Percentiles rank a stretch among this genome's conserved stretches.
Evolutionary conservation across 2,329 filamentous ascomycete genomes (phyloP).

Genomic region (Neofusicoccum ribis): DNA sequence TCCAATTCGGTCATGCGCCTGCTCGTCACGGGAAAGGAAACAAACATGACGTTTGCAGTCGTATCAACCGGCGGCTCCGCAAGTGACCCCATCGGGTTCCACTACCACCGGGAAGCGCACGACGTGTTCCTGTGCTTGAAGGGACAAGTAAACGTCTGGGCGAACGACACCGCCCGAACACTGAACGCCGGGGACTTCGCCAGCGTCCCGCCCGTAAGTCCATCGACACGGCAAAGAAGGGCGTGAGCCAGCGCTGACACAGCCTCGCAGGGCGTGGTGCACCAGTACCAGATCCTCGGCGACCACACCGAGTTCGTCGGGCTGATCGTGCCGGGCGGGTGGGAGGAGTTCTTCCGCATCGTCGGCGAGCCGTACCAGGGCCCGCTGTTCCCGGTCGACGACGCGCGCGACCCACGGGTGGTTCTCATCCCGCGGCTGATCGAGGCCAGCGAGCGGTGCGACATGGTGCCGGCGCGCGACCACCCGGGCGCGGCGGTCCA

Average conservation of each 20-base stretch:
- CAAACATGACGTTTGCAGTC: constrained; percentile 52
- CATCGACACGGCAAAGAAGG: not conserved
- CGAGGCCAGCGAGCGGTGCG: constrained; percentile 56
- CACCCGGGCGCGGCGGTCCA: not conserved
- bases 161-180: constrained; percentile 53
- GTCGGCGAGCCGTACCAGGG: constrained; percentile 55
- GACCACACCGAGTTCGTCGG: constrained; percentile 57
- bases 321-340: constrained; percentile 58
- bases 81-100: constrained; percentile 53
- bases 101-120: constrained; percentile 58
- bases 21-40: constrained; percentile 54
- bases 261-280: constrained; percentile 44
- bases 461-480: constrained; percentile 44
- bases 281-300: constrained; percentile 57
- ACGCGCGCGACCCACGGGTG: constrained; percentile 53
- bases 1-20: constrained; percentile 55
- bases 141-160: constrained; percentile 58
- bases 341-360: constrained; percentile 62
- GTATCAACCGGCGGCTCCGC: constrained; percentile 52
- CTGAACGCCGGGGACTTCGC: constrained; percentile 59
- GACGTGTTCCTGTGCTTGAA: constrained; percentile 60
- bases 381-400: constrained; percentile 52
- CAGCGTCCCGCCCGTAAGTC: constrained; percentile 55
- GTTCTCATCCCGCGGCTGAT: constrained; percentile 57
- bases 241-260: not conserved